Percentiles rank a stretch among this genome's conserved stretches.
These are phyloP conservation scores for Mollisiaceae sp. DNA, from an alignment of 2,329 filamentous ascomycete species.

Conservation along the genomic window DNA sequence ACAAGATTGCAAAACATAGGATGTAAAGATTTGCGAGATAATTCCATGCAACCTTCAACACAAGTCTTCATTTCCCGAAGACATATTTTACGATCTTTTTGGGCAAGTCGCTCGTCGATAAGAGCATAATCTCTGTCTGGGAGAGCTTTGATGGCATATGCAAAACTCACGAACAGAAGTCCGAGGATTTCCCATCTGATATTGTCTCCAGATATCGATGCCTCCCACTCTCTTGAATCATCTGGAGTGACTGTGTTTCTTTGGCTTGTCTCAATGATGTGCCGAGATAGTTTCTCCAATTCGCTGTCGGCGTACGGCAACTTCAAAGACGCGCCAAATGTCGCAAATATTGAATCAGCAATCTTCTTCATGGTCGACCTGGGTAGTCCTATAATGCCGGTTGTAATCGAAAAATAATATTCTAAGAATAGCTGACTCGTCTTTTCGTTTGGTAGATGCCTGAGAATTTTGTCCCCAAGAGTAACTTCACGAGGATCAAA, in stretches of 20 bases:
- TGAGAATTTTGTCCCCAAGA: slow-evolving; percentile 20
- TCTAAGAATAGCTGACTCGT: slow-evolving; percentile 19
- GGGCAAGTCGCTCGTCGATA: not conserved
- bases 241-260: slow-evolving; percentile 9
- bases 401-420: slow-evolving; percentile 1
- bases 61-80: slow-evolving; percentile 22
- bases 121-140: slow-evolving; percentile 22
- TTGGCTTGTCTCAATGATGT: slow-evolving; percentile 21
- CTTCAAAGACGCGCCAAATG: slow-evolving; percentile 16
- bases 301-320: slow-evolving; percentile 7
- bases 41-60: slow-evolving; percentile 27
- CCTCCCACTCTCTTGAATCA: slow-evolving; percentile 21
- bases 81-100: slow-evolving; percentile 13
- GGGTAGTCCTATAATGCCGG: slow-evolving; percentile 22
- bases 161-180: slow-evolving; percentile 23
- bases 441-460: slow-evolving; percentile 15
- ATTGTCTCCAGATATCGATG: slow-evolving; percentile 25
- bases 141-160: slow-evolving; percentile 14
- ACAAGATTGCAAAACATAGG: slow-evolving; percentile 24
- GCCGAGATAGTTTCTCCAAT: slow-evolving; percentile 19
- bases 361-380: slow-evolving; percentile 16
- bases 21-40: slow-evolving; percentile 23
- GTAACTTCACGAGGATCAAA: slow-evolving; percentile 13
- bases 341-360: slow-evolving; percentile 15
- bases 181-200: slow-evolving; percentile 30